Base-by-base conservation (phyloP, 306 rosid genomes). In the Cyclanthera cordifolia region DNA sequence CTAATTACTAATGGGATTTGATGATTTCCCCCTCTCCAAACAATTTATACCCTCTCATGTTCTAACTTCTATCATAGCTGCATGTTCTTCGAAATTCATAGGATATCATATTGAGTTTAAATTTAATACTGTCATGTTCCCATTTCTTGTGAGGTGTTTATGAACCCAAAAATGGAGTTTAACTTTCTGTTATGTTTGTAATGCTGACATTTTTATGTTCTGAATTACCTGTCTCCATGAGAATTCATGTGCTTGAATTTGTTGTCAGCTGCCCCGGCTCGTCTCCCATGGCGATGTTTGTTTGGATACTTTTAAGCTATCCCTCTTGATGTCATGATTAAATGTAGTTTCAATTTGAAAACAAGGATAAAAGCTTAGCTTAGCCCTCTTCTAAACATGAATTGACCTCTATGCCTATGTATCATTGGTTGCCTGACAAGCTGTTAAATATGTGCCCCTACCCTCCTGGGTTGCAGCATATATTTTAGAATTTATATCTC, bases 11-110 rank as follows among this genome's bases (percentile, higher is more conserved):
- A 43, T 46, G 43, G 24, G 37, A 20, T 46, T 46, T 66, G 55
- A 66, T 25, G 71, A 23, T 47, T 66, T 66, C 9, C 12, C 14
- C 55, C 71, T 46, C 43, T 66, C 53, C 24, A 66, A 66, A 15
- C 41, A 45, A 43, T 25, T 21, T 2, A 25, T 45, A 25, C 21
- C 19, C 45, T 23, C 24, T 24, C 16, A 7, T 46, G 43, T 46
- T 66, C 41, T 66, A 46, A 25, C 21, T 6, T 66, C 52, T 66
- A 30, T 64, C 20, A 14, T 14, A 64, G 70, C 70, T 64, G 70
- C 53, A 64, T 43, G 21, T 23, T 64, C 17, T 41, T 64, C 7
- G 2, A 43, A 43, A 6, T 41, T 24, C 28, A 16, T 15, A 19
- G 7, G 34, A 41, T 32, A 21, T 2, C 17, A 24, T 65, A 65